Evolutionary conservation across 768 basidiomycete species (phyloP).

Genomic region (Russula vinacea): DNA sequence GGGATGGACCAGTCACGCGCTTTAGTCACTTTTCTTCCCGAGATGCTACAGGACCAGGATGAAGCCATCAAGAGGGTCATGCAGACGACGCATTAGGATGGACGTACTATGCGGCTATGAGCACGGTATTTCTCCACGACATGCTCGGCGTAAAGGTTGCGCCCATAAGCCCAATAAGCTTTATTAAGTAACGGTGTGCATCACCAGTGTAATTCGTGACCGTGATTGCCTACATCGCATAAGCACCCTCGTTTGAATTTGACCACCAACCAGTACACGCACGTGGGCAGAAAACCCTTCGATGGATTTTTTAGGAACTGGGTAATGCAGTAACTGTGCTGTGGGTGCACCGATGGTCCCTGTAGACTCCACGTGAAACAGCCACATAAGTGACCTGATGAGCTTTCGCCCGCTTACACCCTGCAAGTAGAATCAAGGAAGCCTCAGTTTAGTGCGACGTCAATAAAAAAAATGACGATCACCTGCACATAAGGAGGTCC

Average conservation of each 20-base stretch:
- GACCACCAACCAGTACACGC: constrained; percentile 33
- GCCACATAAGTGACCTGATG: constrained; percentile 79
- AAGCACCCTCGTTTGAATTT: not conserved
- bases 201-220: constrained; percentile 88
- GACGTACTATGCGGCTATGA: constrained; percentile 81
- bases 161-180: constrained; percentile 72
- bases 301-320: constrained; percentile 60
- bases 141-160: constrained; percentile 81
- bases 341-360: constrained; percentile 60
- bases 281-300: constrained; percentile 62
- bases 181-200: constrained; percentile 83
- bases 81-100: not conserved
- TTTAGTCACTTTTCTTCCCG: constrained; percentile 58
- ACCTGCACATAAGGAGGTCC: constrained; percentile 73
- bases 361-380: constrained; percentile 71
- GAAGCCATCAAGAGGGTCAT: constrained; percentile 5
- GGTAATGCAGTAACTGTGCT: constrained; percentile 82
- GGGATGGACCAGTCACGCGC: constrained; percentile 80
- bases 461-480: not conserved
- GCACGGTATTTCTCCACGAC: constrained; percentile 69
- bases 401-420: constrained; percentile 56
- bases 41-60: constrained; percentile 28
- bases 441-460: not conserved
- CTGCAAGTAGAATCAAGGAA: constrained; percentile 38
- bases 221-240: constrained; percentile 58